Evolutionary conservation across 1,139 yeast species (phyloP).

Genomic region (Sugiyamaella castrensis): DNA sequence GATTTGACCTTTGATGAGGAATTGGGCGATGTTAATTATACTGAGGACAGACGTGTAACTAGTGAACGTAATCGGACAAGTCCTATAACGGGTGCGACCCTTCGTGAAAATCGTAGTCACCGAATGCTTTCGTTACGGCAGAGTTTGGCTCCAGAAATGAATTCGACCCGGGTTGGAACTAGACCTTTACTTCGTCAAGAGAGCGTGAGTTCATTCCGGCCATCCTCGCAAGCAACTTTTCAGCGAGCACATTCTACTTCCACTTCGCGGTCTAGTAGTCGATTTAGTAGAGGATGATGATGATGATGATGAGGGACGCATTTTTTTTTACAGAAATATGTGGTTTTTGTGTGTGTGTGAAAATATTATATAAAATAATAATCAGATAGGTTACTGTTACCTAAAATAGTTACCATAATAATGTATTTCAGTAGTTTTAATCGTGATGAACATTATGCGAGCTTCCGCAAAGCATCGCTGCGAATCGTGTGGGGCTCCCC

Average conservation of each 20-base stretch:
- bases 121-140: conserved; percentile 29
- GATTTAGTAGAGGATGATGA: conserved; percentile 10
- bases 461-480: too few relatives aligned
- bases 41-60: conserved; percentile 24
- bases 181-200: conserved; percentile 20
- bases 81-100: conserved; percentile 21
- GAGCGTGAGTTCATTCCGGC: conserved; percentile 21
- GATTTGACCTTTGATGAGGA: conserved; percentile 51
- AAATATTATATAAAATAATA: too few relatives aligned
- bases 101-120: conserved; percentile 19
- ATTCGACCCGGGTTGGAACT: conserved; percentile 16
- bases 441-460: too few relatives aligned
- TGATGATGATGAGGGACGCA: too few relatives aligned
- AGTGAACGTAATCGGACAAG: conserved; percentile 26
- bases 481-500: too few relatives aligned
- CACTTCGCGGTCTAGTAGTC: conserved; percentile 14
- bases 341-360: too few relatives aligned
- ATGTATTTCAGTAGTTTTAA: too few relatives aligned
- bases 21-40: conserved; percentile 24
- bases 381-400: too few relatives aligned
- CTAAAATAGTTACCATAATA: too few relatives aligned
- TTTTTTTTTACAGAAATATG: too few relatives aligned
- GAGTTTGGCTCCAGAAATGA: conserved; percentile 35
- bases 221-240: not conserved
- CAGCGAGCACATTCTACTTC: conserved; percentile 12